Conservation (phyloP, 768 basidiomycete species). For the Rhizopogon vesiculosus region DNA sequence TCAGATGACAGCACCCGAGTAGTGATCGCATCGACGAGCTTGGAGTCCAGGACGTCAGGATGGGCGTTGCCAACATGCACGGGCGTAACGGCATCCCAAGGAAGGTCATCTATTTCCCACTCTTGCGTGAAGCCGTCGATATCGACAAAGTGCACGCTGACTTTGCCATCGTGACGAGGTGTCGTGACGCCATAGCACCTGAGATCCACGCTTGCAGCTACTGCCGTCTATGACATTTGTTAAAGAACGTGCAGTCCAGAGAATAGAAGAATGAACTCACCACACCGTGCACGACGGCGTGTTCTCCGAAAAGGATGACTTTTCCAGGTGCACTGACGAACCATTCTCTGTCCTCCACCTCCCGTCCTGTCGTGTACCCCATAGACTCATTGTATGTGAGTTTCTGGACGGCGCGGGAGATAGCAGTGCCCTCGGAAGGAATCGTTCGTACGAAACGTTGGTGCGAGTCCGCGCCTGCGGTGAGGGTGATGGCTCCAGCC, state of each 20-base stretch:
- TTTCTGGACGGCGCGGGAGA: constrained; percentile 65
- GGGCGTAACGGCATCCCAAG: constrained; percentile 71
- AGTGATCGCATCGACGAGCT: constrained; percentile 69
- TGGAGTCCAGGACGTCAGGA: constrained; percentile 66
- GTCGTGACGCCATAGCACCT: constrained; percentile 88
- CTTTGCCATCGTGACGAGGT: constrained; percentile 65
- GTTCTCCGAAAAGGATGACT: constrained; percentile 97
- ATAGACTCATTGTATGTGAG: constrained; percentile 37
- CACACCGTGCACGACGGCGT: constrained; percentile 96
- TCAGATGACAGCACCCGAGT: constrained; percentile 32
- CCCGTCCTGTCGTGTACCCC: constrained; percentile 11
- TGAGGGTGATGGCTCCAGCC: constrained; percentile 77
- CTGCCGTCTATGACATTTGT: neutral
- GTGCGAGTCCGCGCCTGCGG: constrained; percentile 41
- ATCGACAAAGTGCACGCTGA: constrained; percentile 77
- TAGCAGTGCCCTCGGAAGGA: constrained; percentile 26
- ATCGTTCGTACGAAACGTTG: constrained; percentile 45
- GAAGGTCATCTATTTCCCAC: constrained; percentile 75
- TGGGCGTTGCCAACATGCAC: constrained; percentile 47
- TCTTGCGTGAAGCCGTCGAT: constrained; percentile 72
- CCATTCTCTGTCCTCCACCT: constrained; percentile 53
- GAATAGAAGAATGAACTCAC: constrained; percentile 45
- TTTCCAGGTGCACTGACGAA: constrained; percentile 96
- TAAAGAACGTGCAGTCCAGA: constrained; percentile 4
- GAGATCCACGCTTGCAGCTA: constrained; percentile 79